Conservation (phyloP, 2,329 filamentous ascomycete genomes). For the Cladosporium velox region DNA sequence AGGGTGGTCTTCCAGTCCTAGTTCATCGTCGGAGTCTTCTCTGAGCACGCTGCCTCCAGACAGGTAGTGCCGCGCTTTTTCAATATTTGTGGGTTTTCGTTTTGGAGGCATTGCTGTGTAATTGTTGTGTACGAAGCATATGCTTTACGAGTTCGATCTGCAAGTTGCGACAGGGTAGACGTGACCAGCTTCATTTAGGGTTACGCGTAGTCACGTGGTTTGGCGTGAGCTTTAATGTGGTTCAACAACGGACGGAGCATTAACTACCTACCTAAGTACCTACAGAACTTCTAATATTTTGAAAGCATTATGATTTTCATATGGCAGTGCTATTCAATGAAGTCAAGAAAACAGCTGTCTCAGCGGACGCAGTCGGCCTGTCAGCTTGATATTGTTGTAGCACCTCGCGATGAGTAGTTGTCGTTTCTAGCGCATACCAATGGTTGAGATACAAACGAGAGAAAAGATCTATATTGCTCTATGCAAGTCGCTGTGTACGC, state of each 20-base stretch:
- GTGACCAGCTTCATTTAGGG: not conserved
- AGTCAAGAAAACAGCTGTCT: too few relatives aligned
- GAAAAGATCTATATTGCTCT: not conserved
- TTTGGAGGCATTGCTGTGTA: slow-evolving; percentile 43
- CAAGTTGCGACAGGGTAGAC: not conserved
- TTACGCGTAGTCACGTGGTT: not conserved
- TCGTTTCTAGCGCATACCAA: not conserved
- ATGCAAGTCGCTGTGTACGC: slow-evolving; percentile 13
- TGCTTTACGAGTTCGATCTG: not conserved
- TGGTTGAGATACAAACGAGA: not conserved
- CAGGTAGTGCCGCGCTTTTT: slow-evolving; percentile 53
- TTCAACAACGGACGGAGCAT: not conserved
- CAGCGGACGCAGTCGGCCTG: too few relatives aligned
- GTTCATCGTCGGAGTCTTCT: slow-evolving; percentile 87
- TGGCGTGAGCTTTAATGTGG: not conserved
- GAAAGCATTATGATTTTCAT: too few relatives aligned
- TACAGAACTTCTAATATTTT: too few relatives aligned
- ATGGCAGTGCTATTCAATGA: too few relatives aligned
- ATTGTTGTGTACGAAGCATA: not conserved
- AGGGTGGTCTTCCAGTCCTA: slow-evolving; percentile 55
- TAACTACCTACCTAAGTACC: too few relatives aligned
- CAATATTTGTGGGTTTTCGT: slow-evolving; percentile 44
- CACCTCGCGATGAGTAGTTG: too few relatives aligned
- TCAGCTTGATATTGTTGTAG: not conserved
- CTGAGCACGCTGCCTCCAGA: slow-evolving; percentile 64